A percentile compares a stretch with the other conserved stretches of the same genome.
phyloP scores from a whole-genome alignment of 2,329 filamentous ascomycete species.

The Trichoderma endophyticum region DNA sequence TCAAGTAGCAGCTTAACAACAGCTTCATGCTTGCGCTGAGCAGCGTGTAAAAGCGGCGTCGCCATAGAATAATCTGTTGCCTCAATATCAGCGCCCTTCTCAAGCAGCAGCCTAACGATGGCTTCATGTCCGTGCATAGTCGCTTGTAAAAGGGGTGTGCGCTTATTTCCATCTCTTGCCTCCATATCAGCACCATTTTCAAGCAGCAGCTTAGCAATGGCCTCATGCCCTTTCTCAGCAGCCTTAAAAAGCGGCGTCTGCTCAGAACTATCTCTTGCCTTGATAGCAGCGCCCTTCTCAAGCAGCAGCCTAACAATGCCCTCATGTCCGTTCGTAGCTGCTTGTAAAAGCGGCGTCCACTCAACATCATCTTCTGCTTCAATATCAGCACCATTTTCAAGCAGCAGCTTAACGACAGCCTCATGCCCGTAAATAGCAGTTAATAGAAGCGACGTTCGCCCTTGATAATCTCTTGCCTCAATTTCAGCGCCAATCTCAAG shows the following conservation, averaged over 20 bases:
- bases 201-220: not conserved
- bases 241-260: not conserved
- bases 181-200: not conserved
- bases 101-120: constrained; percentile 7
- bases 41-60: no score
- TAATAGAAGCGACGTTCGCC: constrained; percentile 5
- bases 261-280: not conserved
- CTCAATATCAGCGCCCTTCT: not conserved
- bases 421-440: no score
- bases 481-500: not conserved
- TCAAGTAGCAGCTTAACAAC: not conserved
- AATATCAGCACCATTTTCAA: not conserved
- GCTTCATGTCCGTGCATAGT: not conserved
- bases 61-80: no score
- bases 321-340: fast-evolving
- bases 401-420: not conserved
- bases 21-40: no score
- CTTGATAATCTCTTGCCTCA: not conserved
- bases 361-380: no score
- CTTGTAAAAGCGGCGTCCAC: not conserved
- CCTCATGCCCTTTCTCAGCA: not conserved
- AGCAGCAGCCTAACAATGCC: not conserved
- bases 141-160: not conserved
- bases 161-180: fast-evolving
- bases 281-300: not conserved